Percentiles rank a stretch among this genome's conserved stretches.
These are phyloP conservation scores for Pleurozium schreberi DNA, from an alignment of 225 moss, liverwort and hornwort species.

Conservation along the genomic window DNA sequence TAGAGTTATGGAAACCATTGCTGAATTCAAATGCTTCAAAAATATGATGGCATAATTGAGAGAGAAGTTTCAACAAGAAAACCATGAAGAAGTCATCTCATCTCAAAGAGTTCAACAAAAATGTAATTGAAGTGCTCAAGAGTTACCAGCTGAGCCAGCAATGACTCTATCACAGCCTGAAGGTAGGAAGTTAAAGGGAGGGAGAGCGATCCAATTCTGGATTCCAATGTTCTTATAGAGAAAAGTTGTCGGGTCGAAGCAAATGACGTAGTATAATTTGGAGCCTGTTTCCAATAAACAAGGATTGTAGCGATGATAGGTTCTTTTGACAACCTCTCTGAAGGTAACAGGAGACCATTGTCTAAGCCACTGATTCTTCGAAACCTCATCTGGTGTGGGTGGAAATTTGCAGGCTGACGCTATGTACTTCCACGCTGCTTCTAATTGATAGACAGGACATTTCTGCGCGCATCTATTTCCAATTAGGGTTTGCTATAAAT, in stretches of 20 bases:
- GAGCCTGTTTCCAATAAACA: conserved; percentile 28
- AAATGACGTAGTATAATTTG: conserved; percentile 26
- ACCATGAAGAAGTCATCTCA: not conserved
- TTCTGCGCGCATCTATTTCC: conserved; percentile 14
- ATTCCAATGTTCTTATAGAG: not conserved
- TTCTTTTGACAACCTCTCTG: conserved; percentile 6
- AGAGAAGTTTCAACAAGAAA: not conserved
- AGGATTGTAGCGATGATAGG: conserved; percentile 30
- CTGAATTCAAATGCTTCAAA: not conserved
- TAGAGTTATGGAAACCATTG: not conserved
- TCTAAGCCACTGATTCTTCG: conserved; percentile 21
- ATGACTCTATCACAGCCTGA: conserved; percentile 34
- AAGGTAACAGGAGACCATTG: conserved; percentile 35
- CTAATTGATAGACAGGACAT: conserved; percentile 42
- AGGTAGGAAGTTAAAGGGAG: conserved; percentile 39
- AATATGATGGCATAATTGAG: not conserved
- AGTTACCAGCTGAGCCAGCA: conserved; percentile 48
- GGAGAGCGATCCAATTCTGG: conserved; percentile 35
- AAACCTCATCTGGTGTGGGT: conserved; percentile 16
- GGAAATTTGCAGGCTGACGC: conserved; percentile 26
- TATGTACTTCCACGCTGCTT: conserved; percentile 27
- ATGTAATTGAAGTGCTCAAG: not conserved
- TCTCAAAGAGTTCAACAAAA: not conserved
- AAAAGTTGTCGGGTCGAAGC: conserved; percentile 8
- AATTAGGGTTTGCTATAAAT: not conserved